Evolutionary conservation across 2,329 filamentous ascomycete species (phyloP), one percentile per base, ranked within the genome.

Genomic region (Tympanopsis confertula): DNA sequence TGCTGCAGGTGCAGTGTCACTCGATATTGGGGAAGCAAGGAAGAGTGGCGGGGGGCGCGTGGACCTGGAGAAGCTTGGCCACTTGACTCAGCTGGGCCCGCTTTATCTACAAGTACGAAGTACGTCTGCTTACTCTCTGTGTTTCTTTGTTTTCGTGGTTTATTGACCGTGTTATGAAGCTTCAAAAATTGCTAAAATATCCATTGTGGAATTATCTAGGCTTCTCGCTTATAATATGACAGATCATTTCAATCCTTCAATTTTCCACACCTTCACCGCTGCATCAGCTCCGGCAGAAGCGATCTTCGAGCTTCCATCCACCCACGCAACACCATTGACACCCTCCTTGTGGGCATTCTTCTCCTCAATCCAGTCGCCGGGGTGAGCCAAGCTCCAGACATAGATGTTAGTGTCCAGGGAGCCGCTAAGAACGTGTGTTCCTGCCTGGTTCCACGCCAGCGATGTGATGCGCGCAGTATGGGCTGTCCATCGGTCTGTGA

Each of bases 321-420:
- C 61, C 78, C 78, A 83, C 3, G 64, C 68, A 13, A 82, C 71
- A 5, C 71, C 75, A 39, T 71, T 77, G 7, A 82, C 75, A 4
- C 78, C 78, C 49, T 82, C 78, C 52, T 82, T 81, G 54, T 83
- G 78, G 26, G 77, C 75, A 49, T 79, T 77, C 33, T 65, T 55
- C 13, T 65, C 66, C 52, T 78, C 76, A 35, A 78, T 57, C 46
- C 77, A 65, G 55, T 75, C 76, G 5, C 73, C 74, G 1, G 76
- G 77, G 38, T 75, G 74, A 32, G 65, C 62, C 35, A 80, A 54
- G 50, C 72, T 80, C 73, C 78, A 82, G 24, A 79, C 68, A 50
- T 76, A 77, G 26, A 83, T 67, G 47, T 78, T 78, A 10, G 76
- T 81, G 47, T 83, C 78, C 37, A 83, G 52, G 19, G 69, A 70